Conservation (phyloP, 2,329 filamentous ascomycete genomes). For the Fusarium subglutinans region DNA sequence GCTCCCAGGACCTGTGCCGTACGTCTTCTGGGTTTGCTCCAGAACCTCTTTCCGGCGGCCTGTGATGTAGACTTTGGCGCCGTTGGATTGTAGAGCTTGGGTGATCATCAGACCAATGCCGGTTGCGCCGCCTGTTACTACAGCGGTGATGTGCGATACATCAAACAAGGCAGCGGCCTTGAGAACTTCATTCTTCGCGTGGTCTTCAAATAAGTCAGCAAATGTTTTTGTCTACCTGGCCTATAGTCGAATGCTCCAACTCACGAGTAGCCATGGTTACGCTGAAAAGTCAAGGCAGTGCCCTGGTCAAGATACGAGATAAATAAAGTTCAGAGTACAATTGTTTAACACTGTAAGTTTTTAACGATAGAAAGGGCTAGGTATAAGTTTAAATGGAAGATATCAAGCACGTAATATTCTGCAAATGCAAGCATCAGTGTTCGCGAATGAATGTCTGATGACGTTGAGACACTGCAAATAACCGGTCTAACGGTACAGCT, state of each 20-base stretch:
- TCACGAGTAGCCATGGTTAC: neutral
- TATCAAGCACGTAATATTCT: neutral
- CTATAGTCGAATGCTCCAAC: accelerated
- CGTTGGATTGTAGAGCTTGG: neutral
- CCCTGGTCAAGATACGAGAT: accelerated
- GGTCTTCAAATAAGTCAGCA: accelerated
- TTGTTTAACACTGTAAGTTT: accelerated
- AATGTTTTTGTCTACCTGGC: accelerated
- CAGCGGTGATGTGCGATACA: neutral
- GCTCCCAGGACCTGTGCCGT: neutral
- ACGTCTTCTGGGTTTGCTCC: neutral
- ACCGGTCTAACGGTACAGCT: neutral
- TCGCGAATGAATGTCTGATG: neutral
- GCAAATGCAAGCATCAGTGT: neutral
- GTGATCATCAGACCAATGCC: conserved; percentile 6
- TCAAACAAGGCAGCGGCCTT: neutral
- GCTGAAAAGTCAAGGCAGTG: accelerated
- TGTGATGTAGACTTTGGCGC: conserved; percentile 13
- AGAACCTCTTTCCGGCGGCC: neutral
- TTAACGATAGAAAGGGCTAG: accelerated
- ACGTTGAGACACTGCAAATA: neutral
- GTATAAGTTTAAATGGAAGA: accelerated
- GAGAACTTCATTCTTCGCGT: neutral
- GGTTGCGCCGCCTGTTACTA: conserved; percentile 1
- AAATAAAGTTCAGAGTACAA: accelerated